Base-by-base conservation (phyloP, 2,329 filamentous ascomycete species). In the Basipetospora chlamydospora region DNA sequence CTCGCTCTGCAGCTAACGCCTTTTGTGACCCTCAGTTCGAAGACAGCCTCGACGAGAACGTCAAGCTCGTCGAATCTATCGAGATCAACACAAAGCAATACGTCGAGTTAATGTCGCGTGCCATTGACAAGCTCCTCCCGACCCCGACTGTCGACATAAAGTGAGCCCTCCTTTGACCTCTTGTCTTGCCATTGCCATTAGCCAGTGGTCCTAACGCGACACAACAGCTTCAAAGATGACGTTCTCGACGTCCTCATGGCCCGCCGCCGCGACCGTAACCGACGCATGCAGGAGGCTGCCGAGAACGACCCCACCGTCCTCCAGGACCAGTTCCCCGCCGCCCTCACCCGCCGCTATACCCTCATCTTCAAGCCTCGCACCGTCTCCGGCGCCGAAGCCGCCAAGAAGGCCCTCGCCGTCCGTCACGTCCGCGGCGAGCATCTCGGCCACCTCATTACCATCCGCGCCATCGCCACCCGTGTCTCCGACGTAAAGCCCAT, bases 231-330 rank as follows among this genome's bases (percentile, higher is more conserved):
- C 69, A 96, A 96, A 57, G 87, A 95, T 51, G 90, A 98, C 58
- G 87, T 96, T 8, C 70, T 98, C 29, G 90, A 98, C 58, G 84
- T 98, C 21, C 80, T 98, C 50, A 92, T 95, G 80, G 83, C 85
- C 28, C 84, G 93, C 53, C 79, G 90, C 47, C 77, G 83, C 48
- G 80, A 78, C 49, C 77, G 86, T 47, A 96, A 98, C 55, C 80
- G 84, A 45, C 77, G 79, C 29, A 67, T 92, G 42, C 61, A 68
- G 15, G 68, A 76, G 46, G 68, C 70, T n/a, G 72, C 76, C 17
- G 79, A 83, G 46, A 61, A 70, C 49, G 74, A 87, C 54, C 67
- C 76, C 6, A 69, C 71, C 4, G 57, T 75, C 18, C 67, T 77
- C 15, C 73, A 82, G 36, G 77, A 85, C 38, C 78, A 86, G 45